phyloP scores from a whole-genome alignment of 306 rosid genomes.

The Inga oerstediana region DNA sequence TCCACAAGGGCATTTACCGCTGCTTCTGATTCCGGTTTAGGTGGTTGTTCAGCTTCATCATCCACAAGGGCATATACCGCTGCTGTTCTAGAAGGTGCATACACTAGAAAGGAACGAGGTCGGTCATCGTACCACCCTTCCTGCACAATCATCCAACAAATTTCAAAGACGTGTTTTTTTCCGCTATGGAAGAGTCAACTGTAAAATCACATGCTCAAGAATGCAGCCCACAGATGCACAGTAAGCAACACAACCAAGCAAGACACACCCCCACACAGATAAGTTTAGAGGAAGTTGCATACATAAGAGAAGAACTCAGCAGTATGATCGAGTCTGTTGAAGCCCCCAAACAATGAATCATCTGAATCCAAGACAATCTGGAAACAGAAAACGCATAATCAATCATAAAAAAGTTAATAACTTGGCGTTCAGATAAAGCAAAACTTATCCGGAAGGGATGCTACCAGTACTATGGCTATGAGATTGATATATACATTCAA shows the following conservation, averaged over 20 bases:
- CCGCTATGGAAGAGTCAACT: background rate
- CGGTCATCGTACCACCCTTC: conserved; percentile 77
- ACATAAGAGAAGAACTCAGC: conserved; percentile 87
- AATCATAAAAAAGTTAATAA: background rate
- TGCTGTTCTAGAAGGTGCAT: conserved; percentile 89
- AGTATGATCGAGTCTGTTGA: conserved; percentile 60
- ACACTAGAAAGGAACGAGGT: conserved; percentile 77
- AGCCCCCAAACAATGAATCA: conserved; percentile 77
- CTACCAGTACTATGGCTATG: background rate
- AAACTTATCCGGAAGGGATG: background rate
- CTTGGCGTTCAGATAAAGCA: background rate
- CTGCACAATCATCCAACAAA: conserved; percentile 50
- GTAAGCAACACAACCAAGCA: conserved; percentile 15
- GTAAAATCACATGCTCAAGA: conserved; percentile 24
- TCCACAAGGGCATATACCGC: conserved; percentile 72
- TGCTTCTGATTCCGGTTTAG: conserved; percentile 44
- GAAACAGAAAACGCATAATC: conserved; percentile 14
- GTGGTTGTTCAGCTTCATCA: conserved; percentile 23
- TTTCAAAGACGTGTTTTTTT: conserved; percentile 22
- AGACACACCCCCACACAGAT: background rate
- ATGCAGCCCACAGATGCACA: conserved; percentile 11
- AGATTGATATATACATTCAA: background rate
- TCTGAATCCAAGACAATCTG: conserved; percentile 98
- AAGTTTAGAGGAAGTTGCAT: conserved; percentile 39
- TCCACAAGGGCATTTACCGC: conserved; percentile 70